Evolutionary conservation across 495 filamentous ascomycete species (phyloP).

Genomic region (Podospora bellae-mahoneyi): DNA sequence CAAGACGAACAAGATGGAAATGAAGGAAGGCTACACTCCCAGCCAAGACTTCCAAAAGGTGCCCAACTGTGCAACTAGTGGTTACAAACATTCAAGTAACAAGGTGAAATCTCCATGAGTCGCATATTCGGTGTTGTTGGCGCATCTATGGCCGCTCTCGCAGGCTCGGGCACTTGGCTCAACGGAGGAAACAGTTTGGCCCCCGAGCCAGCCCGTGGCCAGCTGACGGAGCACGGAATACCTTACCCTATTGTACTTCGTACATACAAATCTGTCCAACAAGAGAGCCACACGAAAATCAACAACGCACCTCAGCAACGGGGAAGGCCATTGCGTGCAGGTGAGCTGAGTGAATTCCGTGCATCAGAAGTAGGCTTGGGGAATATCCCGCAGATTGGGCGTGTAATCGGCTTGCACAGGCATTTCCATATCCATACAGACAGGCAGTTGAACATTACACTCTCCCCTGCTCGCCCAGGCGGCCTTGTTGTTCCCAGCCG

Average conservation of each 20-base stretch:
- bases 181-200: neutral
- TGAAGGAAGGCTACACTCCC: neutral
- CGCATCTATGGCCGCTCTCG: neutral
- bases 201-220: constrained; percentile 1
- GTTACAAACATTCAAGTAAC: neutral
- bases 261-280: neutral
- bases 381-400: neutral
- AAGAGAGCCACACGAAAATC: neutral
- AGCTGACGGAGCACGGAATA: constrained; percentile 1
- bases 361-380: neutral
- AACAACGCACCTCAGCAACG: neutral
- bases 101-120: neutral
- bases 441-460: neutral
- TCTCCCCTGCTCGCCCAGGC: constrained; percentile 6
- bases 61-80: neutral
- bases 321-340: neutral
- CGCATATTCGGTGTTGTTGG: neutral
- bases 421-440: neutral
- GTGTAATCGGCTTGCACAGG: neutral
- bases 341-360: neutral
- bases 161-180: neutral
- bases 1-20: neutral
- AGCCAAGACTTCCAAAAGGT: neutral
- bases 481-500: constrained; percentile 7
- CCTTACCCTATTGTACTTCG: neutral